Evolutionary conservation across 2,329 filamentous ascomycete genomes (phyloP), one percentile per base, ranked within the genome.

Genomic region (Parastagonospora nodorum): DNA sequence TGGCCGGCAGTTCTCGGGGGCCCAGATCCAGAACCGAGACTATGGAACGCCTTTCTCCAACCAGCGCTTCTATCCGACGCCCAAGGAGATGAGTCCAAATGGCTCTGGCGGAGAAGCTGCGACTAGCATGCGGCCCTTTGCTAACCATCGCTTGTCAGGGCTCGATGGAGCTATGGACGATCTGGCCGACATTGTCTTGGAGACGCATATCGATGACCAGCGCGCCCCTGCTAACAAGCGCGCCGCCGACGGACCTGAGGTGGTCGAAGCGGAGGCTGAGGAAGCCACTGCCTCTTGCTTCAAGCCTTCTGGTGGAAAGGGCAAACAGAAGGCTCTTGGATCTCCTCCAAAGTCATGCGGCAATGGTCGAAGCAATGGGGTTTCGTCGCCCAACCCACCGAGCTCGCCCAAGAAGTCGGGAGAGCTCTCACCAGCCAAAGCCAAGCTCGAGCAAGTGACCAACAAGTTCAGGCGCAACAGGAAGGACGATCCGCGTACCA

Each of bases 361-460:
- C 30, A 60, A 54, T 24, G 55, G 38, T 15, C 57, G 53, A 32
- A 54, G 61, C 12, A 55, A 39, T n/a, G 38, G 45, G 8, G 51
- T 58, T 32, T 61, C 57, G 15, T 70, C 71, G n/a, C 64, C 64
- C 8, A 45, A 57, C 19, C 66, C 67, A 5, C 42, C 64, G 3
- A 60, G 54, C 36, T 73, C 72, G 7, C 70, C 72, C 14, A 73
- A 67, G 64, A 74, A 72, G 55, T 55, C 62, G 24, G 67, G 67
- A 33, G 69, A 73, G 51, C 64, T 64, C 28, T 78, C 77, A 7
- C 77, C 77, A 14, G 72, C 77, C 44, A 78, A 78, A 57, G 75
- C 70, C 42, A 77, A 75, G 65, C 75, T 79, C 41, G 77, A 78
- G 62, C 71, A 75, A 36, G 73, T 80, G 30, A 77, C 76, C 28